Conservation (phyloP, 345 rosid species). For the Zanthoxylum bungeanum region DNA sequence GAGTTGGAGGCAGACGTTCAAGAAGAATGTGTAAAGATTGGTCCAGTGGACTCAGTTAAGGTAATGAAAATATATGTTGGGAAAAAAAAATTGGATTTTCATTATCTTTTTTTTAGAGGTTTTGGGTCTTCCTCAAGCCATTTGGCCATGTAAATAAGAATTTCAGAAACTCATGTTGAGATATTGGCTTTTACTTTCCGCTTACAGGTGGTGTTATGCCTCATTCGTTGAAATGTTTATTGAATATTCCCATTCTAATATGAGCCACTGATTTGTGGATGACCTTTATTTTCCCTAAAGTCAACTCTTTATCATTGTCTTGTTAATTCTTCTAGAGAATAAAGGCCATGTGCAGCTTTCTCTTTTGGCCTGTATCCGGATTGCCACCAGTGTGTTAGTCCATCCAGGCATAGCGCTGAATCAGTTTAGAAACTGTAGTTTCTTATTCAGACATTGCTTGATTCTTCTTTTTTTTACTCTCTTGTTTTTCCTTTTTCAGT, state of each 20-base stretch:
- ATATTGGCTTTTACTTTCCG: background rate
- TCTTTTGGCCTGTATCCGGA: background rate
- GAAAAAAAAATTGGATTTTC: background rate
- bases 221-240: background rate
- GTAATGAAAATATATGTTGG: slow-evolving; percentile 27
- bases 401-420: background rate
- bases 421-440: background rate
- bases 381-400: background rate
- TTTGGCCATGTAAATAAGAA: background rate
- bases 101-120: background rate
- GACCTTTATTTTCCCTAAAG: background rate
- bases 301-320: background rate
- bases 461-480: background rate
- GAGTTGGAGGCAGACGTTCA: slow-evolving; percentile 80
- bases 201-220: background rate
- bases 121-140: background rate
- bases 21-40: slow-evolving; percentile 85
- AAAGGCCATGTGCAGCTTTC: background rate
- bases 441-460: background rate
- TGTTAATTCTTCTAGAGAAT: background rate
- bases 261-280: background rate
- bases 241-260: background rate
- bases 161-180: background rate
- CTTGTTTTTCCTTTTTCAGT: background rate
- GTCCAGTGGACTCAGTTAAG: slow-evolving; percentile 82